Conservation (phyloP, 1,284 basidiomycete genomes). For the Pseudozyma thailandica region DNA sequence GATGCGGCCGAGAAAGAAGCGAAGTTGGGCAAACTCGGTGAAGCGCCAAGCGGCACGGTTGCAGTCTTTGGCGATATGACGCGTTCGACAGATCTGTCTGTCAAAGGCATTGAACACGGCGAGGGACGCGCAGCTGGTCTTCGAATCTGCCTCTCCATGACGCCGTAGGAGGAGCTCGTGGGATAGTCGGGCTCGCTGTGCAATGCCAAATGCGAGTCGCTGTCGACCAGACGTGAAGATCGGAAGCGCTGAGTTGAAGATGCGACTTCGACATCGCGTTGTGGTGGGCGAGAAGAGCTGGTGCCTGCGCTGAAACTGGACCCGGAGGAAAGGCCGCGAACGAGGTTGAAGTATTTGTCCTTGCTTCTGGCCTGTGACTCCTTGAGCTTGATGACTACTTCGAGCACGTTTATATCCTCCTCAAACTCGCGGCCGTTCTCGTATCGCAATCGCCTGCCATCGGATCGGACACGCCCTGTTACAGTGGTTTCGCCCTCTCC, state of each 20-base stretch:
- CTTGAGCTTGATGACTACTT: slow-evolving; percentile 63
- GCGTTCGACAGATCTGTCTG: slow-evolving; percentile 15
- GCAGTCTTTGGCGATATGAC: slow-evolving; percentile 24
- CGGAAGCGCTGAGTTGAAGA: slow-evolving; percentile 24
- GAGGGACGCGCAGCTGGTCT: slow-evolving; percentile 22
- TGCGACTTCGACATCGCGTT: slow-evolving; percentile 14
- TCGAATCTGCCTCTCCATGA: slow-evolving; percentile 26
- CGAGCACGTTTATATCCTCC: slow-evolving; percentile 56
- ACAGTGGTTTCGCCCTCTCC: slow-evolving; percentile 63
- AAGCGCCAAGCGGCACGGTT: slow-evolving; percentile 10
- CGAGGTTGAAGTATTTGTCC: slow-evolving; percentile 58
- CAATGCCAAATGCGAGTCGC: slow-evolving; percentile 26
- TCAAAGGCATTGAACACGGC: slow-evolving; percentile 10
- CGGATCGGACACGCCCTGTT: slow-evolving; percentile 59
- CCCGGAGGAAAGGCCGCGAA: slow-evolving; percentile 45
- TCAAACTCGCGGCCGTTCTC: slow-evolving; percentile 59
- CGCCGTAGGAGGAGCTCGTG: slow-evolving; percentile 23
- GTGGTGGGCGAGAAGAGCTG: slow-evolving; percentile 6
- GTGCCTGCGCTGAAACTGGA: slow-evolving; percentile 35
- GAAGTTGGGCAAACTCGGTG: slow-evolving; percentile 17
- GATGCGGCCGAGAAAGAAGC: slow-evolving; percentile 17
- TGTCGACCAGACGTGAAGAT: slow-evolving; percentile 17
- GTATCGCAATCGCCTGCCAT: slow-evolving; percentile 42
- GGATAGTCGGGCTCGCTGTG: slow-evolving; percentile 48
- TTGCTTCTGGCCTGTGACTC: slow-evolving; percentile 57